A percentile compares a stretch with the other conserved stretches of the same genome.
Evolutionary conservation across 495 filamentous ascomycete genomes (phyloP).

Genomic region (Xylaria longipes): DNA sequence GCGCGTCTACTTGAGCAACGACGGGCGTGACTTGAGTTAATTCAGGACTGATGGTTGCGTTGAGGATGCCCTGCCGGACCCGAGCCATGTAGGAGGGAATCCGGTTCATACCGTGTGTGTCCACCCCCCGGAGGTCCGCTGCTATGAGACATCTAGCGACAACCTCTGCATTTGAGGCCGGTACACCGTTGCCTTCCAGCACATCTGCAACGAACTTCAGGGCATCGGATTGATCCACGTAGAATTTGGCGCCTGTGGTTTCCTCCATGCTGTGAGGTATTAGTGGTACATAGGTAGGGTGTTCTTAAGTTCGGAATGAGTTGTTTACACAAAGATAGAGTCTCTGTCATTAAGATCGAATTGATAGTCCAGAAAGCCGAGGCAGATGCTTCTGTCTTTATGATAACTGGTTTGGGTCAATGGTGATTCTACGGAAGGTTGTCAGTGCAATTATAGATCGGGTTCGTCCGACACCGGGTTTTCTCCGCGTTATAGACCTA

Average conservation of each 20-base stretch:
- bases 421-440: constrained; percentile 1
- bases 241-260: constrained; percentile 9
- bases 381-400: neutral
- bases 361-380: neutral
- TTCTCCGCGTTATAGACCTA: neutral
- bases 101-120: constrained; percentile 79
- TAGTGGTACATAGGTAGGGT: neutral
- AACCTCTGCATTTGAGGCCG: constrained; percentile 59
- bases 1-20: constrained; percentile 69
- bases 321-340: neutral
- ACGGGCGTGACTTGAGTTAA: constrained; percentile 67
- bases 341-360: neutral
- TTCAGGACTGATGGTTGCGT: constrained; percentile 61
- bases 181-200: constrained; percentile 58
- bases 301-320: neutral
- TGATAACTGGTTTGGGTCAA: neutral
- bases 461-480: constrained; percentile 22
- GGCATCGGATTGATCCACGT: constrained; percentile 23
- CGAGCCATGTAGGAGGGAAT: constrained; percentile 78
- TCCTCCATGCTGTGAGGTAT: constrained; percentile 32
- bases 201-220: constrained; percentile 33
- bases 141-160: constrained; percentile 68
- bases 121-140: constrained; percentile 79
- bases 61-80: constrained; percentile 68
- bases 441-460: constrained; percentile 20